Evolutionary conservation across 2,329 filamentous ascomycete genomes (phyloP).

Genomic region (Colletotrichum magnum): DNA sequence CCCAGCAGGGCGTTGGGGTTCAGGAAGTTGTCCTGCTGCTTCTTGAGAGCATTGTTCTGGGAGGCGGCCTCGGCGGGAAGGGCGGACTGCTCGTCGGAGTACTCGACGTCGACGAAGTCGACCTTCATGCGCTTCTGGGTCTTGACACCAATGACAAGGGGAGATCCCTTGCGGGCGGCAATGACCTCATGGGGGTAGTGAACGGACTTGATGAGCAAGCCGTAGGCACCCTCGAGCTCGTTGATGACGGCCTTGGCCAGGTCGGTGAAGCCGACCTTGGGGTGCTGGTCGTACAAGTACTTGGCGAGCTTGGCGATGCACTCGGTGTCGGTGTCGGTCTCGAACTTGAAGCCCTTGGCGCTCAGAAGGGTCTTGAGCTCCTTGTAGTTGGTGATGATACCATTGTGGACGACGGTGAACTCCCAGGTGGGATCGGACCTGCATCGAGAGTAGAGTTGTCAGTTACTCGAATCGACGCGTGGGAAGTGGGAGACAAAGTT

Average conservation of each 20-base stretch:
- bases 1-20: constrained; percentile 80
- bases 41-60: constrained; percentile 97
- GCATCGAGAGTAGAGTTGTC: constrained; percentile 38
- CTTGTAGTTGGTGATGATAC: constrained; percentile 99
- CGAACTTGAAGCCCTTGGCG: constrained; percentile 97
- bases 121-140: constrained; percentile 99
- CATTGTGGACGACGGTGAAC: constrained; percentile 98
- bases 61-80: constrained; percentile 94
- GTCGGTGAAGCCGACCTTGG: constrained; percentile 94
- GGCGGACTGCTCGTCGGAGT: constrained; percentile 85
- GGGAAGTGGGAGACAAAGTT: constrained; percentile 13
- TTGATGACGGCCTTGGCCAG: constrained; percentile 98
- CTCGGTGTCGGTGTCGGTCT: constrained; percentile 99
- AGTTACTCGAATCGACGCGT: constrained; percentile 31
- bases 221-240: constrained; percentile 98
- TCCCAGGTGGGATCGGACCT: constrained; percentile 97
- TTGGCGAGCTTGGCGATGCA: constrained; percentile 99
- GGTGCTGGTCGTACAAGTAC: constrained; percentile 96
- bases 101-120: constrained; percentile 99
- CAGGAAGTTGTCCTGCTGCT: constrained; percentile 78
- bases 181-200: constrained; percentile 99
- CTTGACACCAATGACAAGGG: constrained; percentile 95
- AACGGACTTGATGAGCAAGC: constrained; percentile 96
- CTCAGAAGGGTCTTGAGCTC: constrained; percentile 94
- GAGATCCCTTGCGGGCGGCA: constrained; percentile 97